Evolutionary conservation across 2,329 filamentous ascomycete genomes (phyloP).

Genomic region (Colletotrichum tamarilloi): DNA sequence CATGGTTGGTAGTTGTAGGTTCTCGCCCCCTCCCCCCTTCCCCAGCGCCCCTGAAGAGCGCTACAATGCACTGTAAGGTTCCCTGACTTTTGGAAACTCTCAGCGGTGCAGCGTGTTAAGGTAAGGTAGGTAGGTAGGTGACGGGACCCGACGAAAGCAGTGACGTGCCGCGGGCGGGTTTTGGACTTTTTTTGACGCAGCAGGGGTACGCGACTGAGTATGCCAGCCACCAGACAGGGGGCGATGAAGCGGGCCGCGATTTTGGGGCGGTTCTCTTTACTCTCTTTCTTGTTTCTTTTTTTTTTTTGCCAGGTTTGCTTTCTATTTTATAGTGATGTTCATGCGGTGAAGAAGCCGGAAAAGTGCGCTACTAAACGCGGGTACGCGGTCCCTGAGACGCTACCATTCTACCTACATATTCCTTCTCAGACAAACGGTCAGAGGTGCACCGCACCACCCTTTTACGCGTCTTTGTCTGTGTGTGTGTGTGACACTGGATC

Average conservation of each 20-base stretch:
- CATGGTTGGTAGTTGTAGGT: too few species aligned
- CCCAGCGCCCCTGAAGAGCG: neutral
- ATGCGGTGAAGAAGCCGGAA: neutral
- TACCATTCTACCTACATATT: neutral
- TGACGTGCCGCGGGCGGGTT: neutral
- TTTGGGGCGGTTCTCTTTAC: neutral
- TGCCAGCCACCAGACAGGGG: slow-evolving; percentile 28
- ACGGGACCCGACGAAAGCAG: neutral
- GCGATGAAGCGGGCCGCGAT: slow-evolving; percentile 8
- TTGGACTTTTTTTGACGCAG: neutral
- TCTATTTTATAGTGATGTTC: neutral
- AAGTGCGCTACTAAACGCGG: neutral
- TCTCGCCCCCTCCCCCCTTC: too few species aligned
- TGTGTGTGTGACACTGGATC: neutral
- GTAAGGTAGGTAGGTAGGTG: too few species aligned
- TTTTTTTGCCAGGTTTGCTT: neutral
- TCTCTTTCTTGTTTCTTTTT: neutral
- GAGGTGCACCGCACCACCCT: too few species aligned
- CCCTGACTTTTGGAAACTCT: too few species aligned
- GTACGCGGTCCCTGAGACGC: neutral
- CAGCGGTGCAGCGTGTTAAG: too few species aligned
- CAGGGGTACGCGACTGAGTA: slow-evolving; percentile 30
- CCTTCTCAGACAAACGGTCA: neutral
- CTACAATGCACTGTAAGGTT: neutral
- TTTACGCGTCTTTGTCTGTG: neutral